Evolutionary conservation across 2,329 filamentous ascomycete species (phyloP).

Genomic region (Trichoderma oligosporum): DNA sequence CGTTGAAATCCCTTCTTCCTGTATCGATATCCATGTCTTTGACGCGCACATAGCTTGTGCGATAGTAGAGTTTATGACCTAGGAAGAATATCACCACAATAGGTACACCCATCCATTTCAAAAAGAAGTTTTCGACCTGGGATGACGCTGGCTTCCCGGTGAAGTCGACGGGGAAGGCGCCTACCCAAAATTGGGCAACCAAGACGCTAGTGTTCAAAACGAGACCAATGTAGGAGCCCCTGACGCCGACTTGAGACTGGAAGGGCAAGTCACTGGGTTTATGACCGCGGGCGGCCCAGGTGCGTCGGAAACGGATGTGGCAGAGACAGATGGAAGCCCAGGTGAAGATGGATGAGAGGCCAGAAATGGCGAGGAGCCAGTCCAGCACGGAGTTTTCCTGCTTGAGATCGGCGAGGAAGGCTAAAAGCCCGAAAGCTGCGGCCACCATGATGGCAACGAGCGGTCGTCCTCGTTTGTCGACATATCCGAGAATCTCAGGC

Average conservation of each 20-base stretch:
- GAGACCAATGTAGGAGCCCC: constrained; percentile 78
- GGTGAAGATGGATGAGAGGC: constrained; percentile 69
- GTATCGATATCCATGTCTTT: constrained; percentile 84
- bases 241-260: constrained; percentile 70
- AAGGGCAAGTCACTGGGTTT: constrained; percentile 77
- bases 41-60: constrained; percentile 62
- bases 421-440: constrained; percentile 65
- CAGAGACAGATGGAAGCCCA: constrained; percentile 84
- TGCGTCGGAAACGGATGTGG: constrained; percentile 84
- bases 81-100: constrained; percentile 66
- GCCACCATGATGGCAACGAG: constrained; percentile 68
- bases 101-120: constrained; percentile 66
- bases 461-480: constrained; percentile 77
- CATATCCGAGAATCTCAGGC: constrained; percentile 70
- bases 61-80: constrained; percentile 70
- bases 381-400: constrained; percentile 60
- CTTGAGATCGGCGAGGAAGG: constrained; percentile 65
- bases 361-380: constrained; percentile 72
- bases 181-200: constrained; percentile 83
- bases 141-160: constrained; percentile 37
- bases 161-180: constrained; percentile 69
- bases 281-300: constrained; percentile 69
- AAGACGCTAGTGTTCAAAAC: constrained; percentile 72
- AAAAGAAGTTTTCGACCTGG: constrained; percentile 66
- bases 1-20: constrained; percentile 78